Evolutionary conservation across 208 protist genomes (phyloP).

Genomic region (Entamoeba dispar): DNA sequence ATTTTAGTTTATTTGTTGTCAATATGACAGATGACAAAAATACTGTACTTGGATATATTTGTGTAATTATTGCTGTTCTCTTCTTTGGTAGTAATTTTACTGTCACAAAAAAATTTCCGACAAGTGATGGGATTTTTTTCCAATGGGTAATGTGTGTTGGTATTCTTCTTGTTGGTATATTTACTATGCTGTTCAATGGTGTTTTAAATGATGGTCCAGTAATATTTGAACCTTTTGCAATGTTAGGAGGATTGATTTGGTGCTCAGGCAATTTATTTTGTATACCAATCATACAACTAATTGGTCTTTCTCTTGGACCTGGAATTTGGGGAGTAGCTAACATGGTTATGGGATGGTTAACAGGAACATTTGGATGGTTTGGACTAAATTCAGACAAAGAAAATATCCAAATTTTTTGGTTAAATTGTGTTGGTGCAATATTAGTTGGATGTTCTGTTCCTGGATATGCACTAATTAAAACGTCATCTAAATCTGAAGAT

Average conservation of each 20-base stretch:
- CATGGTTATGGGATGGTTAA: background rate
- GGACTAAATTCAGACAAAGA: background rate
- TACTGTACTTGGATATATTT: background rate
- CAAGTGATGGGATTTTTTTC: background rate
- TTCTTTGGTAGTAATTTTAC: background rate
- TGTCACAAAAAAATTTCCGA: background rate
- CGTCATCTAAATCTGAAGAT: background rate
- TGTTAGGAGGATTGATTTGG: background rate
- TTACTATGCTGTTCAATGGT: background rate
- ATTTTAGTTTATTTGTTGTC: no score
- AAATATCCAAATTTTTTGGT: background rate
- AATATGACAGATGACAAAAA: background rate
- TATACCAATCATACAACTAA: background rate
- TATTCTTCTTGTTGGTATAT: background rate
- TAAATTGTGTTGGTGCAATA: background rate
- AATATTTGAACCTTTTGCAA: background rate
- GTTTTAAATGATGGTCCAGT: background rate
- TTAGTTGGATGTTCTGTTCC: background rate
- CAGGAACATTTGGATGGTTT: background rate
- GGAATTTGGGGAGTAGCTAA: background rate
- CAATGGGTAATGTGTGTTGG: background rate
- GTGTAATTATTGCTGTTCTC: background rate
- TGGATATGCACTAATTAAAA: background rate
- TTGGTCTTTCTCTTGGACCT: background rate
- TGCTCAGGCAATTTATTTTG: background rate